phyloP scores from a whole-genome alignment of 1,139 yeast species.

The Lodderomyces orthopsilosis region DNA sequence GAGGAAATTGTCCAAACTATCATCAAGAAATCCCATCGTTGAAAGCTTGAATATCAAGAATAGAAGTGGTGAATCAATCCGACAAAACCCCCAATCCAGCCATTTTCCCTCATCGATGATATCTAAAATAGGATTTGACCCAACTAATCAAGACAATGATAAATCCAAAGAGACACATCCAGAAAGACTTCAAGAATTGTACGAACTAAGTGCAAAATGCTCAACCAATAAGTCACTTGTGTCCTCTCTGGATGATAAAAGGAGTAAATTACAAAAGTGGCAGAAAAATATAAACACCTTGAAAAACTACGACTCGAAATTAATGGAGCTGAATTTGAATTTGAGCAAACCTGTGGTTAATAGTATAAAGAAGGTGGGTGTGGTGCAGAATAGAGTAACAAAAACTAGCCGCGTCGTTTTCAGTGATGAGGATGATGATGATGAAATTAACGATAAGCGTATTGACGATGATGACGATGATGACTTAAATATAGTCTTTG shows the following conservation, averaged over 20 bases:
- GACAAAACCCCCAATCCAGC: background rate
- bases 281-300: slow-evolving; percentile 18
- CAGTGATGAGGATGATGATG: slow-evolving; percentile 1
- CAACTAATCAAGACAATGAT: slow-evolving; percentile 25
- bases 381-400: slow-evolving; percentile 3
- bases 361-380: slow-evolving; percentile 5
- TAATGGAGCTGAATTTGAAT: slow-evolving; percentile 5
- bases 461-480: slow-evolving; percentile 16
- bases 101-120: slow-evolving; percentile 35
- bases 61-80: background rate
- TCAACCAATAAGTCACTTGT: slow-evolving; percentile 19
- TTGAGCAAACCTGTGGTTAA: slow-evolving; percentile 5
- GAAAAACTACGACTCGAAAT: slow-evolving; percentile 18
- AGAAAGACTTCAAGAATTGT: slow-evolving; percentile 21
- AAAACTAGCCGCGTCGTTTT: slow-evolving; percentile 9
- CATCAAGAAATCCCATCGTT: slow-evolving; percentile 10
- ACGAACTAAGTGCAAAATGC: slow-evolving; percentile 21
- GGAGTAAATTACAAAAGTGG: slow-evolving; percentile 22
- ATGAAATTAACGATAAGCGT: slow-evolving; percentile 1
- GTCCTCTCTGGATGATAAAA: slow-evolving; percentile 19
- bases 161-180: slow-evolving; percentile 13
- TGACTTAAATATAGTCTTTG: slow-evolving; percentile 21
- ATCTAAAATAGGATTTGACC: slow-evolving; percentile 51
- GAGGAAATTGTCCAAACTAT: slow-evolving; percentile 23
- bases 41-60: slow-evolving; percentile 9